Conservation (phyloP, 352 stramenopile species). For the Phytophthora cryptogea region DNA sequence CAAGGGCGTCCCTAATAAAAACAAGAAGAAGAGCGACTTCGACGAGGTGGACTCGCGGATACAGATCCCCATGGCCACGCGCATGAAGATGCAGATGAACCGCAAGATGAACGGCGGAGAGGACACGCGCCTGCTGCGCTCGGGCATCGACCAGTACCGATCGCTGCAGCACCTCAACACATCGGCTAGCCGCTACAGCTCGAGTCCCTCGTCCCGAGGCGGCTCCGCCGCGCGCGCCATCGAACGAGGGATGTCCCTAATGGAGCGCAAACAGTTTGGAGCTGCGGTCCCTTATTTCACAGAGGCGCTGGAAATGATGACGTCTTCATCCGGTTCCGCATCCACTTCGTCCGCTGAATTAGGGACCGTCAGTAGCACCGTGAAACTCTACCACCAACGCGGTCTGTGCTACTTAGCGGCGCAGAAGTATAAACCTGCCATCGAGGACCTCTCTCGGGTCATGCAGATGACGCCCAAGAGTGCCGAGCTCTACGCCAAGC, state of each 20-base stretch:
- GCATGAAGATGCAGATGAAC: slow-evolving; percentile 57
- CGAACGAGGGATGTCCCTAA: slow-evolving; percentile 48
- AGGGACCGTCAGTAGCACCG: slow-evolving; percentile 20
- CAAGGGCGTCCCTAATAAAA: slow-evolving; percentile 16
- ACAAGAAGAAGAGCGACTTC: slow-evolving; percentile 25
- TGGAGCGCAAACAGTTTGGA: slow-evolving; percentile 61
- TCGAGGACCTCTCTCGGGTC: slow-evolving; percentile 74
- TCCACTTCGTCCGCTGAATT: slow-evolving; percentile 10
- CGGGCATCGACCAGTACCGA: slow-evolving; percentile 74
- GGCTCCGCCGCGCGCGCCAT: slow-evolving; percentile 22
- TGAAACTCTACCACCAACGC: slow-evolving; percentile 71
- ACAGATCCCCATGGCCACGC: slow-evolving; percentile 63
- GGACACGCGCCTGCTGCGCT: slow-evolving; percentile 44
- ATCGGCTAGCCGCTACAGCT: neutral
- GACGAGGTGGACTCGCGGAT: slow-evolving; percentile 76
- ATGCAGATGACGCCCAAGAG: slow-evolving; percentile 75
- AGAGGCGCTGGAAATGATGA: slow-evolving; percentile 43
- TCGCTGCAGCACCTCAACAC: slow-evolving; percentile 46
- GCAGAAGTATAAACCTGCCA: slow-evolving; percentile 59
- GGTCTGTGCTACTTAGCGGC: slow-evolving; percentile 59
- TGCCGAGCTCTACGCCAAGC: slow-evolving; percentile 66
- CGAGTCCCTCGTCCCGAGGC: neutral
- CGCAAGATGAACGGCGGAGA: slow-evolving; percentile 41
- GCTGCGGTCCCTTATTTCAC: slow-evolving; percentile 63
- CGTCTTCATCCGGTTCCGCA: slow-evolving; percentile 11